Conservation (phyloP, 306 rosid species). For the Ammopiptanthus mongolicus region DNA sequence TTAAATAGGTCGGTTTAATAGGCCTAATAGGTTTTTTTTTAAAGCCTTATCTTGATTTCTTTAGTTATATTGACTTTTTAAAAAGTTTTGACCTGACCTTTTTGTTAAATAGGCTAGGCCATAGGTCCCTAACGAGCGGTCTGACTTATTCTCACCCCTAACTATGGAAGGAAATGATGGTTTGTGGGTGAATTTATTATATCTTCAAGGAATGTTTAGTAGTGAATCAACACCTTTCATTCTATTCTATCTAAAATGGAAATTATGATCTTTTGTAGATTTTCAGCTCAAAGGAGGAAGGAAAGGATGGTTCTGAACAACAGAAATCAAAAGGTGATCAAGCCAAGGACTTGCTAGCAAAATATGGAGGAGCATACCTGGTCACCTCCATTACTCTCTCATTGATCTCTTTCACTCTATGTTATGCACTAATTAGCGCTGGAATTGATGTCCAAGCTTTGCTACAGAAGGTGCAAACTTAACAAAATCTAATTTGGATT, state of each 20-base stretch:
- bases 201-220: conserved; percentile 6
- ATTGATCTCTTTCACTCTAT: conserved; percentile 64
- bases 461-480: conserved; percentile 65
- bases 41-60: too few relatives aligned
- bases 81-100: too few relatives aligned
- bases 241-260: neutral
- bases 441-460: conserved; percentile 75
- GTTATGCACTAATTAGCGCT: conserved; percentile 62
- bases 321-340: conserved; percentile 74
- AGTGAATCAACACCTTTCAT: neutral
- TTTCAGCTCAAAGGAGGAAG: conserved; percentile 79
- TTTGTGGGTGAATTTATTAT: neutral
- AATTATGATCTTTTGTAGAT: conserved; percentile 45
- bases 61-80: too few relatives aligned
- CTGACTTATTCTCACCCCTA: too few relatives aligned
- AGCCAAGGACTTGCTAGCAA: conserved; percentile 84
- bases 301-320: conserved; percentile 29
- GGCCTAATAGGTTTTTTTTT: too few relatives aligned
- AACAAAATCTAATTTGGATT: neutral
- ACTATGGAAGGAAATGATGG: too few relatives aligned
- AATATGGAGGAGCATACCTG: conserved; percentile 89
- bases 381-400: conserved; percentile 89
- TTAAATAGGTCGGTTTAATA: too few relatives aligned
- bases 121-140: too few relatives aligned
- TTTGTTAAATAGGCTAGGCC: too few relatives aligned